Evolutionary conservation across 2,329 filamentous ascomycete genomes (phyloP).

Genomic region (Stenocarpella maydis): DNA sequence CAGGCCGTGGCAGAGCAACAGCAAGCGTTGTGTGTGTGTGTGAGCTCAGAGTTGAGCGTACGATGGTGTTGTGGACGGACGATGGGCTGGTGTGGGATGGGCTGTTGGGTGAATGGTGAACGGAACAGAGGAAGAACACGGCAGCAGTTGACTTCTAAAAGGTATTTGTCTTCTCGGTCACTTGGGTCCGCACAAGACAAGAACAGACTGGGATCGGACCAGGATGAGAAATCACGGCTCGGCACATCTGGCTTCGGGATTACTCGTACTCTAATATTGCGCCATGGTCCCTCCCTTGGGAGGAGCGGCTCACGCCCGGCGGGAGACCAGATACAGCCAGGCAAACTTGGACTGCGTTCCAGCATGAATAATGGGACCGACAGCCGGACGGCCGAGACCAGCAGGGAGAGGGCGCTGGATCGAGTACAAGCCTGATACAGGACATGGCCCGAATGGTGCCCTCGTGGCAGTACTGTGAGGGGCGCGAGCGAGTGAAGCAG

Average conservation of each 20-base stretch:
- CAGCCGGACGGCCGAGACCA: conserved; percentile 15
- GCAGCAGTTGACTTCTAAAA: conserved; percentile 3
- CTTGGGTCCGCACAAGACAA: conserved; percentile 27
- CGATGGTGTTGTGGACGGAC: background rate
- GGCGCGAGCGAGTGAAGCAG: conserved; percentile 14
- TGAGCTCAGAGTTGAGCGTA: background rate
- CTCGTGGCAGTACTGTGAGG: conserved; percentile 23
- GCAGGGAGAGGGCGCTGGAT: conserved; percentile 15
- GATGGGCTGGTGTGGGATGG: background rate
- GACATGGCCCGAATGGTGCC: conserved; percentile 13
- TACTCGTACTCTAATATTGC: conserved; percentile 28
- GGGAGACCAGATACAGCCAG: conserved; percentile 9
- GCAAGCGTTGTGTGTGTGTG: background rate
- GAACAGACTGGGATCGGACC: conserved; percentile 10
- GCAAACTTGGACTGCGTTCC: conserved; percentile 9
- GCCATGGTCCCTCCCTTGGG: background rate
- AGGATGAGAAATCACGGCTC: conserved; percentile 24
- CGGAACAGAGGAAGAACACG: background rate
- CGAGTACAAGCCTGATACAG: conserved; percentile 26
- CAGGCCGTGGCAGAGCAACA: background rate
- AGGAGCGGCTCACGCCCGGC: conserved; percentile 11
- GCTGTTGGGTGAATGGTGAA: background rate
- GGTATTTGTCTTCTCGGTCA: conserved; percentile 10
- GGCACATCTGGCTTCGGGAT: conserved; percentile 29
- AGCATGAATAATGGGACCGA: conserved; percentile 22